phyloP scores from a whole-genome alignment of 1,284 basidiomycete species.

The Porogramme epimiltina region DNA sequence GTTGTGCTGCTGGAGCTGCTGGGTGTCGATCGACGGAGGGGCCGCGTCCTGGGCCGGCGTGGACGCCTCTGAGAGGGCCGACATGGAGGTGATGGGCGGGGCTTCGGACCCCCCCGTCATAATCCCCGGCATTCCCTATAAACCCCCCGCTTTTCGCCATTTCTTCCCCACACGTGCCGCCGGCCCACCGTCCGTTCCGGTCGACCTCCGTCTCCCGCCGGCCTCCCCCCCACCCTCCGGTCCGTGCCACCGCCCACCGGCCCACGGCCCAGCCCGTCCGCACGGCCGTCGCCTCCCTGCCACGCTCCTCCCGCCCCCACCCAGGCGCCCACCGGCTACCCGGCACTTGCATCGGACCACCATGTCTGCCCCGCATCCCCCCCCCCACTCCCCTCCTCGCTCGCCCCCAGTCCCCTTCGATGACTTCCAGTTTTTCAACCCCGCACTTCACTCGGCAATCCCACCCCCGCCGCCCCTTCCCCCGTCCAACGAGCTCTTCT shows the following conservation, averaged over 20 bases:
- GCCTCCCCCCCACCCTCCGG: neutral
- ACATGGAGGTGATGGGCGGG: conserved; percentile 62
- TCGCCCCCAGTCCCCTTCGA: conserved; percentile 46
- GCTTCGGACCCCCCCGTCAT: conserved; percentile 58
- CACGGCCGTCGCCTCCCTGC: neutral
- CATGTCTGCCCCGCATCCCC: conserved; percentile 22
- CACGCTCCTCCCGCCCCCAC: neutral
- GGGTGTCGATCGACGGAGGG: conserved; percentile 53
- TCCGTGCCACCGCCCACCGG: too few species aligned
- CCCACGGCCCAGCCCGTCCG: too few species aligned
- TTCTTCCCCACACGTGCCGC: conserved; percentile 16
- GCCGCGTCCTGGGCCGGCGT: conserved; percentile 63
- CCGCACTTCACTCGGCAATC: conserved; percentile 51
- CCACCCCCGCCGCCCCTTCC: conserved; percentile 62
- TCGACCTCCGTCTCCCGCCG: conserved; percentile 3
- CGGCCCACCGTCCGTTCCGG: conserved; percentile 7
- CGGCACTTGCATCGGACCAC: conserved; percentile 10
- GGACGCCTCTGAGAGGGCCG: conserved; percentile 65
- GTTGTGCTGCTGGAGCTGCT: conserved; percentile 58
- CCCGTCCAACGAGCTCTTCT: conserved; percentile 74
- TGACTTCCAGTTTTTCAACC: conserved; percentile 71
- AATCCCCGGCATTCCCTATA: too few species aligned
- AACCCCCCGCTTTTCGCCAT: conserved; percentile 38
- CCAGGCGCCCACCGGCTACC: conserved; percentile 10
- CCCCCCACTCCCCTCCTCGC: conserved; percentile 12